phyloP scores from a whole-genome alignment of 2,329 filamentous ascomycete species.

The Colletotrichum falcatum region DNA sequence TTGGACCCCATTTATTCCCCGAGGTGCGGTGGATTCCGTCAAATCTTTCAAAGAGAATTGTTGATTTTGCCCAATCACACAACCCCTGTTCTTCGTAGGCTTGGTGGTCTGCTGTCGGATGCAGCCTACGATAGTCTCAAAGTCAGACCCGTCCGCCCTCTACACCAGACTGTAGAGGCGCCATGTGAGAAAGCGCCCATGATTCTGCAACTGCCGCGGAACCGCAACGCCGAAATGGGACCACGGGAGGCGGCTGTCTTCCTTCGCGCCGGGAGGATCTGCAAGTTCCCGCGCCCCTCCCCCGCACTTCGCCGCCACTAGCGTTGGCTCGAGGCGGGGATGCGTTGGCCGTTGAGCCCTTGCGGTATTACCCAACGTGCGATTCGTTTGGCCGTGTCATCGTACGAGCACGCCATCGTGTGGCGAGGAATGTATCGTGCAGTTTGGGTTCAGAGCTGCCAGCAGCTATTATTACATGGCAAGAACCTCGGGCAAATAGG shows the following conservation, averaged over 20 bases:
- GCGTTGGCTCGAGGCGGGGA: background rate
- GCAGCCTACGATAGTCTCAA: background rate
- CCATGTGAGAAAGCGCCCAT: background rate
- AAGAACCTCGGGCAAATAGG: background rate
- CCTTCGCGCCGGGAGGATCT: slow-evolving; percentile 28
- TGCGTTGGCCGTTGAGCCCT: background rate
- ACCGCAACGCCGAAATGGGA: background rate
- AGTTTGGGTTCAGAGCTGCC: background rate
- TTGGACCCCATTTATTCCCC: too few species aligned
- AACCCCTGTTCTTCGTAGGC: too few species aligned
- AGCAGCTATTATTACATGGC: too few species aligned
- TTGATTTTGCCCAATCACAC: too few species aligned
- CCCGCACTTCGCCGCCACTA: slow-evolving; percentile 27
- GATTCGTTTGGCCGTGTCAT: background rate
- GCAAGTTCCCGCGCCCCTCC: slow-evolving; percentile 11
- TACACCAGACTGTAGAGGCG: background rate
- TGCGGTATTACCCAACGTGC: too few species aligned
- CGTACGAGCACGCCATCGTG: too few species aligned
- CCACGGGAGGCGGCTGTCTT: slow-evolving; percentile 5
- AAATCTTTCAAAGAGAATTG: too few species aligned
- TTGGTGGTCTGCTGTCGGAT: too few species aligned
- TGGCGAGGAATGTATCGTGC: too few species aligned
- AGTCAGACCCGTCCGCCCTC: background rate
- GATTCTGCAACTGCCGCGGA: background rate
- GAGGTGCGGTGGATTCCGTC: too few species aligned